Evolutionary conservation across 2,329 filamentous ascomycete species (phyloP), one percentile per base, ranked within the genome.

Genomic region (Colletotrichum plurivorum): DNA sequence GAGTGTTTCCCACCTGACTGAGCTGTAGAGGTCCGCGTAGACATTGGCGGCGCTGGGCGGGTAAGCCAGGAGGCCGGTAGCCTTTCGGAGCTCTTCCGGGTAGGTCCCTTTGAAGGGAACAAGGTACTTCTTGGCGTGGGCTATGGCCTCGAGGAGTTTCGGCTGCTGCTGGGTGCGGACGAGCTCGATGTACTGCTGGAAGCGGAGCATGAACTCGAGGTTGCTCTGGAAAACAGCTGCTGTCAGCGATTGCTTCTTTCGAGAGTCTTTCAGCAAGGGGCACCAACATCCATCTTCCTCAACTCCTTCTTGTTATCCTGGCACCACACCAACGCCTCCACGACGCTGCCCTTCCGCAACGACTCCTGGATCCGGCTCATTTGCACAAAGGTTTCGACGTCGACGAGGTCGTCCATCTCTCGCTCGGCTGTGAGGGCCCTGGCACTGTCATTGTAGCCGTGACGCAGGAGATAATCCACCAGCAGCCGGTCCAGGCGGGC

Each of bases 171-270:
- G 88, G 46, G 86, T 89, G 69, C 95, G 87, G 68, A 97, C 90
- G 70, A 98, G 86, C 80, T 98, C 96, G 74, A 98, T 95, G 78
- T 95, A 98, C 78, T 98, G 95, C 79, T 99, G 96, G 75, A 97
- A 87, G 13, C 96, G 91, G 51, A 99, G 88, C 85, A 97, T 94
- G 76, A 97, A 97, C 80, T 99, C 96, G 16, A 99, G 87, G 73
- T 92, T 93, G 76, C 92, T 94, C 87, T 94, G 74, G 13, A 10
- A 12, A 15, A 22, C 3, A 36, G 22, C 13, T 20, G 1, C n/a
- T 36, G 64, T 73, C 48, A 65, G 58, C 70, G 31, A 41, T 45
- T 48, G 22, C 54, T 31, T 57, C 7, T n/a, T 1, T 13, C 43
- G 6, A 8, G 63, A 39, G 57, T 53, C 46, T 45, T 27, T 16